phyloP scores from a whole-genome alignment of 116 monocot species.

The Trichopus zeylanicus region DNA sequence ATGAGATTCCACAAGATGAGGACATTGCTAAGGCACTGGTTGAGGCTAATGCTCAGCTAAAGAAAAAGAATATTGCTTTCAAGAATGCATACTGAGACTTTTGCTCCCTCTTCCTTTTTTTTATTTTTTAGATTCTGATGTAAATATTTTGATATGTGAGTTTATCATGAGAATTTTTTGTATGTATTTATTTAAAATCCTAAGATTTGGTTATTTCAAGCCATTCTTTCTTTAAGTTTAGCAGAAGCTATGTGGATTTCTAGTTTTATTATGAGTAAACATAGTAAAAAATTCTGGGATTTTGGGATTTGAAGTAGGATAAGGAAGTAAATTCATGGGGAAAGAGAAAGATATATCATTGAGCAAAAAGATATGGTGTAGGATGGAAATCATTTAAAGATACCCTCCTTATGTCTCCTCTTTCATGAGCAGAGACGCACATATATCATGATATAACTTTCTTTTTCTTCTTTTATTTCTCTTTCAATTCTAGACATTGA shows the following conservation, averaged over 20 bases:
- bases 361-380: not conserved
- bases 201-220: too few species aligned
- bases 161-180: too few species aligned
- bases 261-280: too few species aligned
- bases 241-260: too few species aligned
- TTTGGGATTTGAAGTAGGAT: too few species aligned
- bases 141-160: too few species aligned
- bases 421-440: not conserved
- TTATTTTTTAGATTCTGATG: too few species aligned
- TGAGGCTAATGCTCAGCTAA: conserved; percentile 8
- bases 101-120: not conserved
- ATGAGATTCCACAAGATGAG: conserved; percentile 35
- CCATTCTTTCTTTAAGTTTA: too few species aligned
- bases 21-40: conserved; percentile 26
- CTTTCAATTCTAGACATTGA: not conserved
- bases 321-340: not conserved
- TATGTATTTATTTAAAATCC: too few species aligned
- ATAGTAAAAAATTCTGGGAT: too few species aligned
- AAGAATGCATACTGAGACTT: not conserved
- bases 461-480: not conserved
- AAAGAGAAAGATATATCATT: not conserved
- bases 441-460: not conserved
- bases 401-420: not conserved
- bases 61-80: not conserved
- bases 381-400: not conserved